A percentile compares a stretch with the other conserved stretches of the same genome.
phyloP scores from a whole-genome alignment of 805 yeast genomes.

The Saccharomyces mikatae region DNA sequence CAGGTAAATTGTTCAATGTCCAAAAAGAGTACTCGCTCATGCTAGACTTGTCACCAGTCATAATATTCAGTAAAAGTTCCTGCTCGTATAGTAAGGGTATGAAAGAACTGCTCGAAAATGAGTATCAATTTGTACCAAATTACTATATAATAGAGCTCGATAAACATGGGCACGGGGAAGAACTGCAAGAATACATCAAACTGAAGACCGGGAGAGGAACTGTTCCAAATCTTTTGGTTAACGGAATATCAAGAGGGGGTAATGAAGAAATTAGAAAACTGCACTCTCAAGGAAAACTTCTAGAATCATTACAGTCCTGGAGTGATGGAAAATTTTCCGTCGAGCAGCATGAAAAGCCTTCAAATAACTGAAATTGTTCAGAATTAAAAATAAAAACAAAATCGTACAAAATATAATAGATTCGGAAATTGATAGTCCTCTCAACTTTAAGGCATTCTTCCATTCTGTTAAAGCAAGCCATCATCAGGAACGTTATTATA shows the following conservation, averaged over 20 bases:
- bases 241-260: slow-evolving; percentile 77
- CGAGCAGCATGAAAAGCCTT: slow-evolving; percentile 12
- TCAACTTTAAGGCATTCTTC: neutral
- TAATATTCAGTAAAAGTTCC: slow-evolving; percentile 45
- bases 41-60: slow-evolving; percentile 56
- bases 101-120: slow-evolving; percentile 49
- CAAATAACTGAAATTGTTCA: slow-evolving; percentile 11
- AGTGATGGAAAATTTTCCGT: slow-evolving; percentile 17
- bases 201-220: slow-evolving; percentile 69
- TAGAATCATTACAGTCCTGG: slow-evolving; percentile 37
- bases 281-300: slow-evolving; percentile 50
- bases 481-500: neutral
- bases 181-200: slow-evolving; percentile 65
- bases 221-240: slow-evolving; percentile 83
- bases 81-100: slow-evolving; percentile 74
- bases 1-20: slow-evolving; percentile 35
- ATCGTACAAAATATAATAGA: neutral
- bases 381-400: neutral
- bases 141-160: slow-evolving; percentile 78
- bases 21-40: slow-evolving; percentile 49
- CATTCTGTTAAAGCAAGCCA: neutral
- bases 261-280: slow-evolving; percentile 67
- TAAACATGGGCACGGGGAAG: slow-evolving; percentile 65
- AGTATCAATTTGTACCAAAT: slow-evolving; percentile 64
- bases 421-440: neutral